Evolutionary conservation across 176 grass and related monocot species (phyloP), one percentile per base, ranked within the genome.

Genomic region (Oryza coarctata): DNA sequence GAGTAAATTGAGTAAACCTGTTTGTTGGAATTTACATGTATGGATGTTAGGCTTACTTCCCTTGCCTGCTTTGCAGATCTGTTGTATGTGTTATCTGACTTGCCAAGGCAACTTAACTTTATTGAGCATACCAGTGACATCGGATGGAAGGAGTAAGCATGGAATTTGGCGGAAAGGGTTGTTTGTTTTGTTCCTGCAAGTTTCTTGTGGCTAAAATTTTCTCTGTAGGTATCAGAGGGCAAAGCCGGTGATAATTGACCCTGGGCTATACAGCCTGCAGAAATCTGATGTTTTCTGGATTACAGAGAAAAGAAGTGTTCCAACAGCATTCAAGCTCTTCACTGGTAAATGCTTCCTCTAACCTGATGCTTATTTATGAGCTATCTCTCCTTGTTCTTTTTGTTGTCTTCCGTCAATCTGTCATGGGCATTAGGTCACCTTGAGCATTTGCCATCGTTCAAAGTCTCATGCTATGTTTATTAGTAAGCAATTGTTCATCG

Each of bases 221-320:
- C 32, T 82, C n/a, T 93, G 49, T 44, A 99, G 97, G 88, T 90
- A 79, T 79, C 97, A 99, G 77, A 94, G 97, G 84, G 97, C 97
- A 15, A 99, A 94, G 62, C 97, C 97, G 28, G 89, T 99, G 34
- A 99, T 99, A 63, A 91, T 99, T 50, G 97, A 99, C 36, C 97
- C 97, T 35, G 93, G 93, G 83, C 91, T 99, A 34, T 96, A 99
- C 83, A 95, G 85, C 74, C 74, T 83, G 63, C 83, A 99, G 84
- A 99, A 99, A 55, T 88, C 91, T 0, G 97, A 99, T 65, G 97
- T 99, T 49, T 99, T 99, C 73, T 99, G 97, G 97, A 88, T 99
- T 70, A 90, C 91, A 12, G 91, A 99, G 82, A 95, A 92, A 65
- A 79, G 97, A 77, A 96, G 93, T 66, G 85, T 99, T 30, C 97